These are phyloP conservation scores for Lachancea meyersii DNA, from an alignment of 805 yeast genomes.

Conservation along the genomic window DNA sequence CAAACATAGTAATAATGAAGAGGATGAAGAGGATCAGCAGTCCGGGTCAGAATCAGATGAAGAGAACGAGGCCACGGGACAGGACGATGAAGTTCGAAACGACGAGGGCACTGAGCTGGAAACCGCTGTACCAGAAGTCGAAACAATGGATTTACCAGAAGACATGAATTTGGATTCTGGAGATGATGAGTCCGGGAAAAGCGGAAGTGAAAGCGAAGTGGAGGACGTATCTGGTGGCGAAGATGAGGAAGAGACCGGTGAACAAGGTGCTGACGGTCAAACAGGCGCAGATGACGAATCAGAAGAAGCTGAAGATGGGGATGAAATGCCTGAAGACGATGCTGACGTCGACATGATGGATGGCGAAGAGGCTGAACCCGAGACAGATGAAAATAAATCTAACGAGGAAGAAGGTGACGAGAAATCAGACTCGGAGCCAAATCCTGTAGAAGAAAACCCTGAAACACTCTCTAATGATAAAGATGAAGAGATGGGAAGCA, in stretches of 20 bases:
- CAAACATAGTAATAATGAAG: constrained; percentile 33
- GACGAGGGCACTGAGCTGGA: constrained; percentile 64
- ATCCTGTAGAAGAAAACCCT: constrained; percentile 21
- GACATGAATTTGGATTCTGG: constrained; percentile 86
- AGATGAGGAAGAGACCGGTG: constrained; percentile 22
- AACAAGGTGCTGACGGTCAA: constrained; percentile 26
- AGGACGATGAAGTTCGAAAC: constrained; percentile 68
- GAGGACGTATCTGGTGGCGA: constrained; percentile 28
- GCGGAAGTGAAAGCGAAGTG: constrained; percentile 40
- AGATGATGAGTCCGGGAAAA: constrained; percentile 39
- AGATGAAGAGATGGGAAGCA: constrained; percentile 29
- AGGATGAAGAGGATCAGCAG: constrained; percentile 39
- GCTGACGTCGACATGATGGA: constrained; percentile 63
- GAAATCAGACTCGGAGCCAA: constrained; percentile 32
- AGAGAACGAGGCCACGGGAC: constrained; percentile 74
- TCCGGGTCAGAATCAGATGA: constrained; percentile 50
- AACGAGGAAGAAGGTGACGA: constrained; percentile 19
- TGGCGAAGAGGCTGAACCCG: constrained; percentile 43
- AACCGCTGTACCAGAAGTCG: constrained; percentile 71
- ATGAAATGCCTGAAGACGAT: constrained; percentile 16
- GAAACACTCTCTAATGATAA: constrained; percentile 5
- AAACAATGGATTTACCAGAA: constrained; percentile 85
- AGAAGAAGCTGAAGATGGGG: constrained; percentile 26
- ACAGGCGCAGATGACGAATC: constrained; percentile 16
- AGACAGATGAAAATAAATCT: constrained; percentile 14